Evolutionary conservation across 1,139 yeast genomes (phyloP), one percentile per base, ranked within the genome.

Genomic region (Diutina mesorugosa): DNA sequence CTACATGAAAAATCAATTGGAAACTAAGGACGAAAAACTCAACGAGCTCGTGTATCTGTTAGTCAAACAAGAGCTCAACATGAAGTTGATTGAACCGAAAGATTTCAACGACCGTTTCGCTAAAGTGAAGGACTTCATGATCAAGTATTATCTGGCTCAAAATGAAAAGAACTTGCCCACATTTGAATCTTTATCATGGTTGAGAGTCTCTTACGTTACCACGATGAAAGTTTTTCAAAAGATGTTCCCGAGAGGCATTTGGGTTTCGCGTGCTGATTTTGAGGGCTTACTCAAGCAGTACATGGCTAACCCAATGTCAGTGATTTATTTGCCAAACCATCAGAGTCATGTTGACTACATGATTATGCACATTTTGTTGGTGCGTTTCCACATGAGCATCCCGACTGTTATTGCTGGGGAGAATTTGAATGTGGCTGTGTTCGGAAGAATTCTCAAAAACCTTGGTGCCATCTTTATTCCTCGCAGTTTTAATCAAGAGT

Each of bases 331-430:
- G 55, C 80, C 80, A 8, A 74, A 85, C 62, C 89, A 84, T 69
- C 83, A 82, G 65, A 80, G 85, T 21, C 89, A 84, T 64, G 72
- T 83, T 53, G 89, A 84, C 66, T 84, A 84, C 63, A 81, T 84
- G 60, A 79, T 84, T 53, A 65, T 84, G 56, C 88, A 84, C 62
- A 72, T 83, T 58, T 70, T 83, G 54, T 74, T 83, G 58, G 76
- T 81, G 61, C 68, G 87, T 50, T 74, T 83, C 61, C 84, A 83
- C 50, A 69, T 84, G 59, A 73, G 85, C 10, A 67, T 77, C 12
- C 89, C 89, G 0, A 69, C 79, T 3, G 87, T 84, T 4, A 80
- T 84, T 56, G 88, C 89, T 1, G 89, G 89, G 7, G 87, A 84
- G 58, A 84, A 84, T 66, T 76, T 84, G 65, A 83, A 84, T 63